Base-by-base conservation (phyloP, 345 rosid genomes). In the Zanthoxylum bungeanum region DNA sequence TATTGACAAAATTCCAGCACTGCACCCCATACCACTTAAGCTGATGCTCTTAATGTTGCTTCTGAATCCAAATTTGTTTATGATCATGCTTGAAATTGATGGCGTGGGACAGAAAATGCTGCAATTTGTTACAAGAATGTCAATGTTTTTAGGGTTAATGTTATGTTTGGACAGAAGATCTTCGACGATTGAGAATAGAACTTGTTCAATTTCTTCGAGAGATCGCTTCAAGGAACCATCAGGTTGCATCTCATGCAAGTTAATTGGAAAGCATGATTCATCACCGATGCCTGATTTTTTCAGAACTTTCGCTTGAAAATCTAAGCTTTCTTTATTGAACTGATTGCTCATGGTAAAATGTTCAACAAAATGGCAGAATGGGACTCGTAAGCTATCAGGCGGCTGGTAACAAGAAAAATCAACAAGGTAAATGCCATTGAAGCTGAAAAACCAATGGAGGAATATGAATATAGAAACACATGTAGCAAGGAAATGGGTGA, bases 101-200 rank as follows among this genome's bases (percentile, higher is more conserved):
- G 96, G 96, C 28, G 87, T 80, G 12, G 93, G 89, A 79, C 91
- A 85, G 66, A 85, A 90, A 0, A 90, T 67, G 82, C 93, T 90
- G 49, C 93, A 90, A 76, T 90, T 90, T 16, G 89, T 84, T 66
- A 91, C 87, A 34, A 88, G 68, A 34, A 88, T 85, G 68, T 91
- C 96, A 10, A 88, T 85, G 73, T 75, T 77, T 74, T 71, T 73
- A 16, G 89, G 91, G 52, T 77, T 78, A 14, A 87, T 71, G 36
- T 68, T 53, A 77, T 85, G 86, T 64, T 83, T 83, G 60, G 77
- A 36, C 51, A 87, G 81, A 70, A 87, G 93, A 33, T 85, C 82
- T 73, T 80, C 33, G 0, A 87, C 84, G 0, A 83, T 5, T 16
- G 84, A 65, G 71, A 84, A 87, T 46, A 86, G 82, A 27, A 85